Percentiles rank a stretch among this genome's conserved stretches.
These are phyloP conservation scores for Penicillium salamii DNA, from an alignment of 495 filamentous ascomycete species.

Conservation along the genomic window DNA sequence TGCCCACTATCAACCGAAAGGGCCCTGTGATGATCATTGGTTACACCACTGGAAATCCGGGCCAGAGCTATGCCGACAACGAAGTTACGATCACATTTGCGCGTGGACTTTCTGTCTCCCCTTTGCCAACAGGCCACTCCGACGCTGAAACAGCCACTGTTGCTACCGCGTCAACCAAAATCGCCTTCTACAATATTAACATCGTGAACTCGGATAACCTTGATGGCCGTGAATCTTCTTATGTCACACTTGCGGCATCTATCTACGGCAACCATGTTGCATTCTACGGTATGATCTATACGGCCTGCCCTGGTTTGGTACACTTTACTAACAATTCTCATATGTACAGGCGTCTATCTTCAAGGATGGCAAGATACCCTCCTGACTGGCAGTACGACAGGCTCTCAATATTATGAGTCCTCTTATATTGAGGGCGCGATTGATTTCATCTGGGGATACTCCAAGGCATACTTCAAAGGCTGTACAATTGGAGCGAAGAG, in stretches of 20 bases:
- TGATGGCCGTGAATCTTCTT: constrained; percentile 8
- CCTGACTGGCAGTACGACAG: background rate
- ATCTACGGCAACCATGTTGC: constrained; percentile 5
- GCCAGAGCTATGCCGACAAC: constrained; percentile 14
- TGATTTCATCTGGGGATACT: constrained; percentile 16
- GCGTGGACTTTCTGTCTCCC: constrained; percentile 12
- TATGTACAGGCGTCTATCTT: constrained; percentile 3
- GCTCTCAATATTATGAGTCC: constrained; percentile 12
- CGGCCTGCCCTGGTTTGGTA: background rate
- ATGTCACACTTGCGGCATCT: constrained; percentile 8
- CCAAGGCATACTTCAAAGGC: constrained; percentile 15
- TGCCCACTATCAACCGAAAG: constrained; percentile 3
- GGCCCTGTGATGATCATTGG: constrained; percentile 8
- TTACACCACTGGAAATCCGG: constrained; percentile 11
- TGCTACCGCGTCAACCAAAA: constrained; percentile 10
- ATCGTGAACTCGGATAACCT: constrained; percentile 15
- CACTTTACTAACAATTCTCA: background rate
- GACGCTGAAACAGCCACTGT: constrained; percentile 15
- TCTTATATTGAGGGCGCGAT: constrained; percentile 14
- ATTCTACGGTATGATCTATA: constrained; percentile 5
- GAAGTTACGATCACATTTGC: constrained; percentile 15
- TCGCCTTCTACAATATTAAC: constrained; percentile 13
- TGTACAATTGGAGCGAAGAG: constrained; percentile 14
- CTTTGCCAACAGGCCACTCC: constrained; percentile 12
- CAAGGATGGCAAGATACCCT: constrained; percentile 8